Conservation (phyloP, 345 rosid genomes). For the Punica granatum region DNA sequence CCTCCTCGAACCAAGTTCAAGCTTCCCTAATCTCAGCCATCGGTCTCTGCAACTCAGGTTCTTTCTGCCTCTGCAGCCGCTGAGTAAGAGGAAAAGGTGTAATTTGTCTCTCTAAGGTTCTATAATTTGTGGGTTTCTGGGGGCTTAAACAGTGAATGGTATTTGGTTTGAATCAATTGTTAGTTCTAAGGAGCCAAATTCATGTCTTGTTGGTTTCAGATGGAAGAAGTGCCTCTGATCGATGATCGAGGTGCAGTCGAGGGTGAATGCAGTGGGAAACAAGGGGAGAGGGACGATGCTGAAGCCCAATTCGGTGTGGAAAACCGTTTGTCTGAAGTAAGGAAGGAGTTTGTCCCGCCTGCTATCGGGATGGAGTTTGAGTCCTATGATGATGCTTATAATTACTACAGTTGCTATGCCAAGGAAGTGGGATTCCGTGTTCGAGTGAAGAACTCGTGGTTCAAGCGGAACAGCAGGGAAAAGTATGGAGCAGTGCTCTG, state of each 20-base stretch:
- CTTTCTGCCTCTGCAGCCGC: not conserved
- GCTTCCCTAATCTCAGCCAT: not conserved
- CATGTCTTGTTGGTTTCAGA: too few relatives aligned
- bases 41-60: not conserved
- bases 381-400: slow-evolving; percentile 70
- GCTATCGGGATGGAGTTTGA: slow-evolving; percentile 84
- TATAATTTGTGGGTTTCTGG: not conserved
- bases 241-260: not conserved
- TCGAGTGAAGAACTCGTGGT: slow-evolving; percentile 81
- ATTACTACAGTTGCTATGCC: slow-evolving; percentile 73
- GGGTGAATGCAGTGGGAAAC: slow-evolving; percentile 2
- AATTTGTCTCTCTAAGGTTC: not conserved
- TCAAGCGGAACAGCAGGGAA: slow-evolving; percentile 69
- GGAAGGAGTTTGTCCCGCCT: slow-evolving; percentile 58
- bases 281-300: not conserved
- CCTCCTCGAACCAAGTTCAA: not conserved
- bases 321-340: slow-evolving; percentile 5
- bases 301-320: not conserved
- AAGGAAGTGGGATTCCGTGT: slow-evolving; percentile 65
- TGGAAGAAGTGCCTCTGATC: slow-evolving; percentile 3
- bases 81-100: not conserved
- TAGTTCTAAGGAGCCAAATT: too few relatives aligned
- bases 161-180: not conserved
- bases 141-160: not conserved
- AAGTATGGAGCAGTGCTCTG: slow-evolving; percentile 74